These are phyloP conservation scores for Leucosporidium scottii DNA, from an alignment of 768 basidiomycete species.

Conservation along the genomic window DNA sequence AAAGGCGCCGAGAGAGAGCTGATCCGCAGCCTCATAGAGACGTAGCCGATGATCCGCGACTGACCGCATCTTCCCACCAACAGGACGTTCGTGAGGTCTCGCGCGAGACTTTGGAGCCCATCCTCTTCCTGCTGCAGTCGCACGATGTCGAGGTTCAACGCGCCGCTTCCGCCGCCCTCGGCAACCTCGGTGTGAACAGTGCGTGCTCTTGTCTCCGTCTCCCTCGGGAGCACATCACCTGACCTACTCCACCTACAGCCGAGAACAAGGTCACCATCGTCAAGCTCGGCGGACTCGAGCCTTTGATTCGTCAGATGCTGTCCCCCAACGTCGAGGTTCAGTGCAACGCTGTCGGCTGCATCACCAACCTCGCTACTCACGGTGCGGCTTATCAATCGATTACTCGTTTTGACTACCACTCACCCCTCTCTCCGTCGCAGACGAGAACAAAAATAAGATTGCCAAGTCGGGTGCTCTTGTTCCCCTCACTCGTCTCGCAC, in stretches of 20 bases:
- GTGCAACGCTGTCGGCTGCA: conserved; percentile 98
- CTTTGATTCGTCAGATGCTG: conserved; percentile 96
- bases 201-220: not conserved
- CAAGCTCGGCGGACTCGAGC: conserved; percentile 92
- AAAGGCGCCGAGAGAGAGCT: no score
- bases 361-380: conserved; percentile 96
- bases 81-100: conserved; percentile 88
- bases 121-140: conserved; percentile 90
- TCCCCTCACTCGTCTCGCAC: conserved; percentile 87
- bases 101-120: conserved; percentile 94
- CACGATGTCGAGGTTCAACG: conserved; percentile 99
- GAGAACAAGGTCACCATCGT: conserved; percentile 99
- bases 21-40: no score
- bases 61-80: not conserved
- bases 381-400: conserved; percentile 50
- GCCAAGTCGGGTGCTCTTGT: conserved; percentile 98
- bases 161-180: conserved; percentile 92
- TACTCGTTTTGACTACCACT: conserved; percentile 3
- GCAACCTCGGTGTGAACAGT: conserved; percentile 98
- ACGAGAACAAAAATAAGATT: conserved; percentile 99
- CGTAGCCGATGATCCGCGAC: no score
- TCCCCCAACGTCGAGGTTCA: conserved; percentile 98
- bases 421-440: conserved; percentile 45
- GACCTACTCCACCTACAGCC: conserved; percentile 48
- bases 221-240: not conserved